A percentile compares a stretch with the other conserved stretches of the same genome.
These are phyloP conservation scores for Vararia minispora DNA, from an alignment of 768 basidiomycete genomes.

Conservation along the genomic window DNA sequence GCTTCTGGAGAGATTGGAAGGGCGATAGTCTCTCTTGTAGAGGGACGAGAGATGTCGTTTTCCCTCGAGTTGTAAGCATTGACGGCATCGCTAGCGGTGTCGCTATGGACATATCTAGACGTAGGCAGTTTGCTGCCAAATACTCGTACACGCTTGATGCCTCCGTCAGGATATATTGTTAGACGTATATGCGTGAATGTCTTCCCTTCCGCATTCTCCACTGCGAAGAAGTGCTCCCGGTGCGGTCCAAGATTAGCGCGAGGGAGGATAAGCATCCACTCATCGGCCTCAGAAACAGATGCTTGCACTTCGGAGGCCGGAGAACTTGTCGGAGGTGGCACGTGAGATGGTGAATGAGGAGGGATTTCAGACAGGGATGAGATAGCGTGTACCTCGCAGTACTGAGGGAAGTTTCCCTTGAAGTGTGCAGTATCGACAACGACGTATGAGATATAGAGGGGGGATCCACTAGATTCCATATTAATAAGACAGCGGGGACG, in stretches of 20 bases:
- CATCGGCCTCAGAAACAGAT: constrained; percentile 23
- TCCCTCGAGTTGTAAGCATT: no score
- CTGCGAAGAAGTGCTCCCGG: constrained; percentile 79
- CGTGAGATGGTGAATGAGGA: constrained; percentile 7
- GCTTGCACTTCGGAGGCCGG: constrained; percentile 16
- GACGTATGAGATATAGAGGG: constrained; percentile 61
- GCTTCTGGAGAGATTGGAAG: constrained; percentile 73
- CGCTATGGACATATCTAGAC: no score
- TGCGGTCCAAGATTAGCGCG: constrained; percentile 81
- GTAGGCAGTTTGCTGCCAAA: constrained; percentile 43
- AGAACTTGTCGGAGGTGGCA: constrained; percentile 9
- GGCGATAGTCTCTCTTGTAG: no score
- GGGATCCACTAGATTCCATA: constrained; percentile 42
- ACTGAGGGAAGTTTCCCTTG: constrained; percentile 91
- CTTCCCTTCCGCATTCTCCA: constrained; percentile 48
- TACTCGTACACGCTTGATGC: constrained; percentile 87
- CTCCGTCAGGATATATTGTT: constrained; percentile 92
- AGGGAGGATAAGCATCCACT: constrained; percentile 69
- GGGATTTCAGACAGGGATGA: constrained; percentile 24
- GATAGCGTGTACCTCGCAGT: constrained; percentile 66
- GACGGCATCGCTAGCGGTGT: no score
- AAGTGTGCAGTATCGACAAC: constrained; percentile 95
- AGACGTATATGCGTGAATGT: constrained; percentile 77
- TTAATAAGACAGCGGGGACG: not conserved
- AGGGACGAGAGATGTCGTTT: no score